A percentile compares a stretch with the other conserved stretches of the same genome.
Conservation (phyloP, 1,284 basidiomycete species). For the Spongispora temasekensis region DNA sequence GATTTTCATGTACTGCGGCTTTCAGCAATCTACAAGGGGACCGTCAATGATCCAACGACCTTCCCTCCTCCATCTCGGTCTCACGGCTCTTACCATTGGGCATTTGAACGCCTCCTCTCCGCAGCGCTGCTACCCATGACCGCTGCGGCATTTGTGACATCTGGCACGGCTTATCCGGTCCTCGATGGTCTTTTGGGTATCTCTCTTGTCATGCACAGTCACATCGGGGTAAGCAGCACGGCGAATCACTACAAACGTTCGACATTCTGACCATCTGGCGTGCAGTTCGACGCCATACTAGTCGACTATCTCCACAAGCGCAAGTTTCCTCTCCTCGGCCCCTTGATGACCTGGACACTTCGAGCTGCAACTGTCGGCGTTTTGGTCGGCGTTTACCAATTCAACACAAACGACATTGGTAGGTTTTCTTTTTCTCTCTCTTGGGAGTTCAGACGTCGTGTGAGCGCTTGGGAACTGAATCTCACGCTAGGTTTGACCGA, state of each 20-base stretch:
- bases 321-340: conserved; percentile 87
- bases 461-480: conserved; percentile 8
- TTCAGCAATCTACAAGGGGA: conserved; percentile 87
- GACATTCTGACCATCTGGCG: not conserved
- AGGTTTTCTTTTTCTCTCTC: conserved; percentile 28
- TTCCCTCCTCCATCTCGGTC: conserved; percentile 82
- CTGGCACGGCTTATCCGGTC: conserved; percentile 73
- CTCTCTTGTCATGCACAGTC: conserved; percentile 89
- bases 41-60: conserved; percentile 92
- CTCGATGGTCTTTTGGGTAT: conserved; percentile 89
- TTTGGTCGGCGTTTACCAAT: conserved; percentile 92
- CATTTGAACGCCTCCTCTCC: conserved; percentile 91
- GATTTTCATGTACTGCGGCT: not conserved
- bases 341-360: conserved; percentile 71
- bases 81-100: conserved; percentile 97
- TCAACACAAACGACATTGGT: conserved; percentile 98
- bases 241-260: not conserved
- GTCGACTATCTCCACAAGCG: conserved; percentile 93
- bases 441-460: conserved; percentile 6
- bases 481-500: conserved; percentile 63
- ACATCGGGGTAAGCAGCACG: conserved; percentile 75
- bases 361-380: conserved; percentile 81
- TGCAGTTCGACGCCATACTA: conserved; percentile 69
- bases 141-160: conserved; percentile 75
- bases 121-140: conserved; percentile 89